Evolutionary conservation across 2,329 filamentous ascomycete genomes (phyloP), one percentile per base, ranked within the genome.

Genomic region (Pseudonectria buxi): DNA sequence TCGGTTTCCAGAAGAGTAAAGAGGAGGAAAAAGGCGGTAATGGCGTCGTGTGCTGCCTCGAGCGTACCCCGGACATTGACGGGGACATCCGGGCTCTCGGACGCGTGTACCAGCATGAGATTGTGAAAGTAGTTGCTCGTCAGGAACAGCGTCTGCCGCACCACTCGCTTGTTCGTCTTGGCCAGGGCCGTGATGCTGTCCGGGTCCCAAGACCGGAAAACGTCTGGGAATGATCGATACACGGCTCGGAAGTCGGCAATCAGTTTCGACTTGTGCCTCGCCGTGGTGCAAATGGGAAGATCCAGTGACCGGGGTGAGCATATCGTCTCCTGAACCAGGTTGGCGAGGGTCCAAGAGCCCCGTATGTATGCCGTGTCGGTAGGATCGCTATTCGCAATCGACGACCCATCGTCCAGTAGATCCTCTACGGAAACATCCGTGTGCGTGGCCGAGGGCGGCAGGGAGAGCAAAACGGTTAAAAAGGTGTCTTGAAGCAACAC

Each of bases 101-200:
- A 81, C 0, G 81, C 79, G 49, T 88, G 81, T 14, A 89, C 74
- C 9, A 88, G 65, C 83, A 88, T 88, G 15, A 89, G 68, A 55
- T 85, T 87, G 55, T 90, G 85, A 59, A 81, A 86, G 61, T 86
- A 89, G 53, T 88, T 89, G 57, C 78, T 84, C n/a, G 80, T 83
- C 22, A 89, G 64, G 53, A 87, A 89, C 5, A 90, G 62, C 13
- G 83, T 86, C 58, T 90, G 85, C 1, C 83, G 69, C 12, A 86
- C 76, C 2, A 79, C 71, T 6, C 85, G 73, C 41, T 80, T 79
- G 50, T 83, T 79, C 3, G 61, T 71, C 29, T 63, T 62, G 2
- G 76, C 73, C 32, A 82, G 65, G 12, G 68, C 63, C 7, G 71
- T 64, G 26, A 87, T 70, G 14, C 72, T 72, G 3, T 72, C 70